Evolutionary conservation across 495 filamentous ascomycete species (phyloP), one percentile per base, ranked within the genome.

Genomic region (Annulohypoxylon maeteangense): DNA sequence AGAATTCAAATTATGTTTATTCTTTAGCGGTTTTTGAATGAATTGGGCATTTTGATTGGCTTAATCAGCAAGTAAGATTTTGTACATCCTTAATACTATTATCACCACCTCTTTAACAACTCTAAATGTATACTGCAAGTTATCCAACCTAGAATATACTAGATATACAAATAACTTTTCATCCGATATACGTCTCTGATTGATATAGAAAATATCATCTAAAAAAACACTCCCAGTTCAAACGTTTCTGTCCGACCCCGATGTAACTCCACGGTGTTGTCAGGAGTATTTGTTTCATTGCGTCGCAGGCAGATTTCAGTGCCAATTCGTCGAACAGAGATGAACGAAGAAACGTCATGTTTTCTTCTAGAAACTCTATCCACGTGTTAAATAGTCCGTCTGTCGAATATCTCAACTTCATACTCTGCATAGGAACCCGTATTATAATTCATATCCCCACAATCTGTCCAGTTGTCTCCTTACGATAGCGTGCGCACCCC

Each of bases 211-310:
- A 42, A 62, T 22, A 34, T 27, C 4, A 57, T 18, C n/a, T n/a
- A n/a, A 36, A 36, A 61, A n/a, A 38, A 60, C 6, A 65, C 65
- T 68, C 59, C 70, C 65, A 22, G n/a, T 67, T 72, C 23, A 12
- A 72, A 61, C 60, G 61, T 72, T 23, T 62, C 55, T 31, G 62
- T 57, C 70, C 65, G 65, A 68, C 40, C 34, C 42, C 50, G 29
- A 72, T 72, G 70, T 72, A 72, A 72, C 59, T 72, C 18, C 54
- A 45, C 48, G 64, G 16, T 34, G 22, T 65, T 64, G 58, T 45
- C 59, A 51, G 27, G 31, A 11, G 1, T 23, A 16, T 51, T n/a
- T 57, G 40, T 60, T 20, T 14, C 38, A 51, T 42, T 47, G 45
- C 20, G 31, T 55, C n/a, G 27, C 58, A 14, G 62, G 40, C 31